phyloP scores from a whole-genome alignment of 2,329 filamentous ascomycete genomes.

The Colletotrichum siamense region DNA sequence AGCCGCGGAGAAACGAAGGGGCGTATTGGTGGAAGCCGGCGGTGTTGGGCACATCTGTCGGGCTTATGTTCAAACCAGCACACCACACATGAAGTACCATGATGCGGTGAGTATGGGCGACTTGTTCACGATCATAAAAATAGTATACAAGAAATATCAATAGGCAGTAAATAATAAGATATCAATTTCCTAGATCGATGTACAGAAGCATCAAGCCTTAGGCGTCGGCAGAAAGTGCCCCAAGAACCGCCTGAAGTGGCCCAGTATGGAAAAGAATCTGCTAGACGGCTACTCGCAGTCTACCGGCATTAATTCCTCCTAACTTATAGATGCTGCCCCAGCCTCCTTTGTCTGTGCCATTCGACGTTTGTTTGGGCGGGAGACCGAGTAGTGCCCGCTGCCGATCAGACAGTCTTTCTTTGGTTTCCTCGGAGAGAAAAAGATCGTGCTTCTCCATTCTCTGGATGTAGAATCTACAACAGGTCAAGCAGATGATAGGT shows the following conservation, averaged over 20 bases:
- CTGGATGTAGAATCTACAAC: background rate
- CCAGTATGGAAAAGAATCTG: background rate
- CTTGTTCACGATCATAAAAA: rapidly evolving
- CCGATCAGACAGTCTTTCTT: background rate
- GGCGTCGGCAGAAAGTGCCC: background rate
- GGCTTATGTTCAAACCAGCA: background rate
- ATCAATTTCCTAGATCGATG: background rate
- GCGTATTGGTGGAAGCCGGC: background rate
- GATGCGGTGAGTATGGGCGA: background rate
- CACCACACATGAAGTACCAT: background rate
- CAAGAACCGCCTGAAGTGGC: background rate
- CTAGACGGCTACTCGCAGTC: background rate
- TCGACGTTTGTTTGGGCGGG: background rate
- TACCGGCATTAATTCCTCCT: background rate
- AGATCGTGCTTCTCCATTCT: background rate
- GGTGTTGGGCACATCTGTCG: background rate
- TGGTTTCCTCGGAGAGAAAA: background rate
- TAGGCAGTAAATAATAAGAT: background rate
- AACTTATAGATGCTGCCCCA: background rate
- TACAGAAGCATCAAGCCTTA: background rate
- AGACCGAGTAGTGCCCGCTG: background rate
- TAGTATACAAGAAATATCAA: background rate
- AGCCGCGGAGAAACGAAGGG: background rate
- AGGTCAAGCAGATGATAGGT: background rate
- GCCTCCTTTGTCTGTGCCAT: background rate